These are phyloP conservation scores for Bombardia bombarda DNA, from an alignment of 495 filamentous ascomycete species.

Conservation along the genomic window DNA sequence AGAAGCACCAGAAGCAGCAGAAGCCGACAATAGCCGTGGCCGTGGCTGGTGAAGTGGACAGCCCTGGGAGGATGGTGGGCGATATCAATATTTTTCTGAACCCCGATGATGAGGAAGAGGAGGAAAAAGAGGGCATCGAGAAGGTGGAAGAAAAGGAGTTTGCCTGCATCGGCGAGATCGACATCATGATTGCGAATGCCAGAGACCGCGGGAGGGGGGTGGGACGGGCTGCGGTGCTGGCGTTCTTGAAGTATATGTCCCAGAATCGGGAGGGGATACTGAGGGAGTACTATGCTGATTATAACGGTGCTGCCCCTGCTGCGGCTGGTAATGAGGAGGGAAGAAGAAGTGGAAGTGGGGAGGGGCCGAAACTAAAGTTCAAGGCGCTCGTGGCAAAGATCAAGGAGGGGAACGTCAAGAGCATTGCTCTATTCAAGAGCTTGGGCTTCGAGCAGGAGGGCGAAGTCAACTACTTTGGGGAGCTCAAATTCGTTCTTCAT, in stretches of 20 bases:
- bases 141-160: background rate
- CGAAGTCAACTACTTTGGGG: conserved; percentile 42
- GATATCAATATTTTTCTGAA: conserved; percentile 83
- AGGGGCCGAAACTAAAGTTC: conserved; percentile 8
- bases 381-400: conserved; percentile 41
- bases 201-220: conserved; percentile 52
- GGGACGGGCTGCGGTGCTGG: conserved; percentile 55
- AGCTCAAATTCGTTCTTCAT: conserved; percentile 34
- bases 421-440: conserved; percentile 35
- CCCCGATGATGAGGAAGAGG: conserved; percentile 28
- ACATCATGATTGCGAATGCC: conserved; percentile 76
- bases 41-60: conserved; percentile 38
- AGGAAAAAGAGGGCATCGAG: conserved; percentile 9
- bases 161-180: conserved; percentile 57
- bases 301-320: background rate
- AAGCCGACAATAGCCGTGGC: background rate
- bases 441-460: conserved; percentile 39
- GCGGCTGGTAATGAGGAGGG: too few species aligned
- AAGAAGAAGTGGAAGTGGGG: background rate
- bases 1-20: conserved; percentile 31
- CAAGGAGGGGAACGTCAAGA: conserved; percentile 26
- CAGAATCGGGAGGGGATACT: conserved; percentile 43
- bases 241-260: conserved; percentile 61
- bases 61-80: conserved; percentile 58
- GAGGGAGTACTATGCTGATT: conserved; percentile 48